A percentile compares a stretch with the other conserved stretches of the same genome.
These are phyloP conservation scores for Euphorbia celastroides DNA, from an alignment of 441 rosid genomes.

Conservation along the genomic window DNA sequence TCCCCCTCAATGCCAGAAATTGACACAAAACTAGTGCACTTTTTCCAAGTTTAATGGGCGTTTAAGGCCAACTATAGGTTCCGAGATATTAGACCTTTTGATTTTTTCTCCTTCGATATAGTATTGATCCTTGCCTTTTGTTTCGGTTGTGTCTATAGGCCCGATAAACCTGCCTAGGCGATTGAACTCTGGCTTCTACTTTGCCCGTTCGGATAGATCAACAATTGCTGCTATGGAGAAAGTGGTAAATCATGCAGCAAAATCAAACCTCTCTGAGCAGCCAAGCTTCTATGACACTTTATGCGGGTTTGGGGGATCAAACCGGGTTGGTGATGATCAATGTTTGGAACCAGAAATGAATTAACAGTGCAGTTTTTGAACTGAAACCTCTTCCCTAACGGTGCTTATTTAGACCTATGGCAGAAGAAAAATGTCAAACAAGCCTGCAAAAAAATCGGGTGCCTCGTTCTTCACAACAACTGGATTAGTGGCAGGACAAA, in stretches of 20 bases:
- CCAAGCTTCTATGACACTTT: constrained; percentile 90
- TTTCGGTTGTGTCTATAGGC: constrained; percentile 32
- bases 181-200: constrained; percentile 90
- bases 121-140: background rate
- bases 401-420: constrained; percentile 77
- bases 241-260: constrained; percentile 85
- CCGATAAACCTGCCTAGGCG: constrained; percentile 89
- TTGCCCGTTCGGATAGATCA: constrained; percentile 52
- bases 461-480: constrained; percentile 71
- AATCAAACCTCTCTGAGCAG: constrained; percentile 82
- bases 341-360: constrained; percentile 76
- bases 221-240: constrained; percentile 77
- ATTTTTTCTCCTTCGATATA: background rate
- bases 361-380: constrained; percentile 68
- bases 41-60: no score
- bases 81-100: no score
- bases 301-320: constrained; percentile 83
- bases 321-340: constrained; percentile 47
- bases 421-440: constrained; percentile 46
- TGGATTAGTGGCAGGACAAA: constrained; percentile 85
- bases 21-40: no score
- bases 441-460: constrained; percentile 56
- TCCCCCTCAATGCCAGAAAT: no score
- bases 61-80: no score
- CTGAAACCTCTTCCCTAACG: constrained; percentile 82